Evolutionary conservation across 345 rosid genomes (phyloP).

Genomic region (Arabidopsis arenosa): DNA sequence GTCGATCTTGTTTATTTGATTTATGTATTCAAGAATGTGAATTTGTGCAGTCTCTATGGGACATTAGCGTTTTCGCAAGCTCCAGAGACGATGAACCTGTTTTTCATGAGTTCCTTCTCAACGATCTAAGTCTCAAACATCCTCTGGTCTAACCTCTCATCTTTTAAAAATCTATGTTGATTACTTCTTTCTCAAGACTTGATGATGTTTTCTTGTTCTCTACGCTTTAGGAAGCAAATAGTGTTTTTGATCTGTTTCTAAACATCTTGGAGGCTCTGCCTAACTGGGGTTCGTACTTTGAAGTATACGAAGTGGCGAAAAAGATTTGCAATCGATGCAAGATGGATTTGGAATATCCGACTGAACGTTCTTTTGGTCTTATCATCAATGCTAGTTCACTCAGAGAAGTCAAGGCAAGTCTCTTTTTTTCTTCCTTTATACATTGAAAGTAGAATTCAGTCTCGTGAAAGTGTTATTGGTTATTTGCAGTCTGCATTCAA

Average conservation of each 20-base stretch:
- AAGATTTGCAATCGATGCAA: constrained; percentile 22
- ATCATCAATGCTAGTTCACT: constrained; percentile 8
- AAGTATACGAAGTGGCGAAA: neutral
- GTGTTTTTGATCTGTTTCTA: neutral
- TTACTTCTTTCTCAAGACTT: constrained; percentile 18
- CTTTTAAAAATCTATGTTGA: neutral
- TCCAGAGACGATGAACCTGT: constrained; percentile 4
- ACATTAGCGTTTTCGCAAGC: neutral
- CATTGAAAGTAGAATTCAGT: neutral
- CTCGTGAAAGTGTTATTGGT: neutral
- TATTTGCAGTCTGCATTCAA: constrained; percentile 6
- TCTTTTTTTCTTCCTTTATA: neutral
- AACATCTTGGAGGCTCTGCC: constrained; percentile 17
- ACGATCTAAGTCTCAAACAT: neutral
- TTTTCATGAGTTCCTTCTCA: neutral
- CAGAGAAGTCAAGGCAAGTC: constrained; percentile 35
- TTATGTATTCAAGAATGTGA: constrained; percentile 7
- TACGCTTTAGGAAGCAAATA: constrained; percentile 22
- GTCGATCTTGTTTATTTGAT: neutral
- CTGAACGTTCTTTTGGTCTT: constrained; percentile 19
- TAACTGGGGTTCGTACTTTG: constrained; percentile 10
- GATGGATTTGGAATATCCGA: neutral
- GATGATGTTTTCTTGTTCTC: neutral
- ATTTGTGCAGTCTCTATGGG: constrained; percentile 12
- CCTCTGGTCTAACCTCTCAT: constrained; percentile 3